Conservation (phyloP, 2,329 filamentous ascomycete genomes). For the Colletotrichum sojae region DNA sequence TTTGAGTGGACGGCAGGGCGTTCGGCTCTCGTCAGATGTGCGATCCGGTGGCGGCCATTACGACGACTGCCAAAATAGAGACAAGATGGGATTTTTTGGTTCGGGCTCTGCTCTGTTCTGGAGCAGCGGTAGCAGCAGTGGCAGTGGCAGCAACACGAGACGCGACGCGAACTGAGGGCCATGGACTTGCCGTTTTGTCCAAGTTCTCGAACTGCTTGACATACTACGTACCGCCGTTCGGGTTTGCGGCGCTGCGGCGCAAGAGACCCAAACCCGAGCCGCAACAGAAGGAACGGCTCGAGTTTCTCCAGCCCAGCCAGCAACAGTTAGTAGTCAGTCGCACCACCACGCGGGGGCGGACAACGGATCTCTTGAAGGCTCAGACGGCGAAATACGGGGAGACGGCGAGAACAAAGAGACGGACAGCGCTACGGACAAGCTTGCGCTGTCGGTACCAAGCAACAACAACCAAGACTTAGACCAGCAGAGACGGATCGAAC, state of each 20-base stretch:
- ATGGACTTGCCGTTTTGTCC: slow-evolving; percentile 24
- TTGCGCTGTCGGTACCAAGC: no score
- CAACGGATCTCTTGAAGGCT: no score
- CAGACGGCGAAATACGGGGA: no score
- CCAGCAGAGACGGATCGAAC: neutral
- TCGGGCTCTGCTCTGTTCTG: slow-evolving; percentile 1
- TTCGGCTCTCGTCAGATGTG: slow-evolving; percentile 41
- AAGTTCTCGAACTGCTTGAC: slow-evolving; percentile 7
- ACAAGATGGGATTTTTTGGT: slow-evolving; percentile 27
- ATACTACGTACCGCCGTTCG: slow-evolving; percentile 1
- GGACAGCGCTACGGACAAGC: no score
- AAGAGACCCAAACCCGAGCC: slow-evolving; percentile 32
- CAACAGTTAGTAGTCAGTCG: neutral
- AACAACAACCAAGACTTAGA: neutral
- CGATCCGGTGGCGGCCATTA: slow-evolving; percentile 40
- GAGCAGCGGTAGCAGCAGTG: no score
- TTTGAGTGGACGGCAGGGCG: slow-evolving; percentile 29
- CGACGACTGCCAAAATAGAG: slow-evolving; percentile 35
- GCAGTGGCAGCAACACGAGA: slow-evolving; percentile 26
- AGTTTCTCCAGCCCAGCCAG: neutral
- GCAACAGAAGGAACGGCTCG: slow-evolving; percentile 24
- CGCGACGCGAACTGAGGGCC: slow-evolving; percentile 19
- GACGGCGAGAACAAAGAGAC: no score
- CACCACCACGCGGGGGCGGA: neutral
- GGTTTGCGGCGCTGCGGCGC: neutral